Percentiles rank a stretch among this genome's conserved stretches.
Conservation (phyloP, 345 rosid genomes). For the Brassica cretica region DNA sequence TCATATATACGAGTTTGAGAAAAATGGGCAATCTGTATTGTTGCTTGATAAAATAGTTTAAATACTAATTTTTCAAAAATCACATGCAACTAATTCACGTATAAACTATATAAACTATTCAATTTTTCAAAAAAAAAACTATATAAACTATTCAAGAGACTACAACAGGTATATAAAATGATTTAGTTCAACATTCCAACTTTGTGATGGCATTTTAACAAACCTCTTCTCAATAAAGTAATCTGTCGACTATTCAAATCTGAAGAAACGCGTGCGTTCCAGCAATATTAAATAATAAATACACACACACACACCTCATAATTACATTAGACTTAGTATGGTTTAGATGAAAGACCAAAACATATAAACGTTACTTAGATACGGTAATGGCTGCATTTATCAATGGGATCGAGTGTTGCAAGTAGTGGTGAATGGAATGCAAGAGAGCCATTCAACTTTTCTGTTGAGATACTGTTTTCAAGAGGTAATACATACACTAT, state of each 20-base stretch:
- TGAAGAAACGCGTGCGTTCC: neutral
- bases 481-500: too few relatives aligned
- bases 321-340: neutral
- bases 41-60: too few relatives aligned
- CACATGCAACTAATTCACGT: too few relatives aligned
- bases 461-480: too few relatives aligned
- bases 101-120: too few relatives aligned
- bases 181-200: neutral
- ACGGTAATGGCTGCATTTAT: too few relatives aligned
- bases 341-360: neutral
- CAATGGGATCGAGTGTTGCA: too few relatives aligned
- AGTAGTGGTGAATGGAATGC: too few relatives aligned
- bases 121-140: too few relatives aligned
- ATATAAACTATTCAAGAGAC: neutral
- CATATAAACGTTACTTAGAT: too few relatives aligned
- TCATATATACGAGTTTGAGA: neutral
- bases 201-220: neutral
- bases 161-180: neutral
- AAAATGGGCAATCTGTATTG: neutral
- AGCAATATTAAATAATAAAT: neutral
- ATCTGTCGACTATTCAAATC: neutral
- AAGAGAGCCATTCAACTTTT: too few relatives aligned
- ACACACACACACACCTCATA: neutral
- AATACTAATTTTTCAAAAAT: too few relatives aligned
- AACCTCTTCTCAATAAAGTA: neutral